phyloP scores from a whole-genome alignment of 768 basidiomycete genomes.

The Xanthoconium stramineum region DNA sequence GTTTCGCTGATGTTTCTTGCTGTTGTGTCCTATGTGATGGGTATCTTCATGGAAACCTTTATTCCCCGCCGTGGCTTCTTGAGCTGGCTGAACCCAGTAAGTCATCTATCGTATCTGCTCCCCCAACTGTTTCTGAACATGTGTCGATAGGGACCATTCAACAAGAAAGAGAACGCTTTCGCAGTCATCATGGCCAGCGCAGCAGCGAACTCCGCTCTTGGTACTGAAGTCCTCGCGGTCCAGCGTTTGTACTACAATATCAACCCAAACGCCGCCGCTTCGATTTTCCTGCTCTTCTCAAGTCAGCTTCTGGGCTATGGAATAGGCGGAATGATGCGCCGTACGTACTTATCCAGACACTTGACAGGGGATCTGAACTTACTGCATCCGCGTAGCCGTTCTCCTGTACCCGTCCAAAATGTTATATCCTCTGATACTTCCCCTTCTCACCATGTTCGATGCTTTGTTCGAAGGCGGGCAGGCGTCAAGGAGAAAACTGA shows the following conservation, averaged over 20 bases:
- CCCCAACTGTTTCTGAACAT: neutral
- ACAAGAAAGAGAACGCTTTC: constrained; percentile 47
- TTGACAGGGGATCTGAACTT: neutral
- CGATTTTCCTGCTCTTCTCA: constrained; percentile 44
- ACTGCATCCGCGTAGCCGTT: constrained; percentile 5
- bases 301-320: constrained; percentile 46
- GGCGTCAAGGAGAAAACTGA: constrained; percentile 39
- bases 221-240: constrained; percentile 53
- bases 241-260: constrained; percentile 54
- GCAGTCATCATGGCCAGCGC: constrained; percentile 46
- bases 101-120: neutral
- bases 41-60: constrained; percentile 42
- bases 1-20: constrained; percentile 56
- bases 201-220: constrained; percentile 52
- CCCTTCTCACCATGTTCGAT: constrained; percentile 27
- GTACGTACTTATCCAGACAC: constrained; percentile 25
- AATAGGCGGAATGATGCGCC: constrained; percentile 50
- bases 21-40: constrained; percentile 50
- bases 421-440: constrained; percentile 37
- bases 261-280: constrained; percentile 44
- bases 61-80: constrained; percentile 44
- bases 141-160: constrained; percentile 45
- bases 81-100: constrained; percentile 50
- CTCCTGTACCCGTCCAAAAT: constrained; percentile 45
- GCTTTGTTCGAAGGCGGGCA: constrained; percentile 40